Evolutionary conservation across 2,329 filamentous ascomycete species (phyloP).

Genomic region (Magnaporthiopsis incrustans): DNA sequence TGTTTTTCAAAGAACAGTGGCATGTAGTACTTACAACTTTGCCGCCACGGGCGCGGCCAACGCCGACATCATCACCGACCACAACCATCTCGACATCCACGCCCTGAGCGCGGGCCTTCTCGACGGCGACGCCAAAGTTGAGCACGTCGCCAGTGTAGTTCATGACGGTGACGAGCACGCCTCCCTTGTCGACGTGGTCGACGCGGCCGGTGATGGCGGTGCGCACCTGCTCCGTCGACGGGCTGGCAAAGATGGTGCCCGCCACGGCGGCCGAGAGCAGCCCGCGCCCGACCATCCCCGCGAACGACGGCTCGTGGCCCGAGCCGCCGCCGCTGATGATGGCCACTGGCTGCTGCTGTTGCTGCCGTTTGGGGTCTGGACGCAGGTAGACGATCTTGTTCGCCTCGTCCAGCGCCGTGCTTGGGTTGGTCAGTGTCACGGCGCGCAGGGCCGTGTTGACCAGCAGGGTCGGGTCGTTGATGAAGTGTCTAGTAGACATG

Average conservation of each 20-base stretch:
- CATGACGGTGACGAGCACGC: constrained; percentile 87
- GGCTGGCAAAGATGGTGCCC: constrained; percentile 74
- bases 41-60: constrained; percentile 72
- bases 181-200: constrained; percentile 42
- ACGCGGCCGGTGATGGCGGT: constrained; percentile 67
- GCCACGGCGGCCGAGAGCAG: constrained; percentile 75
- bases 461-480: constrained; percentile 73
- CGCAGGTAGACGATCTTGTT: constrained; percentile 82
- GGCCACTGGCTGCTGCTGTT: constrained; percentile 58
- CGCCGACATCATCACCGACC: constrained; percentile 86
- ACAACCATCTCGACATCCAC: constrained; percentile 80
- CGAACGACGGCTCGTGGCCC: constrained; percentile 85
- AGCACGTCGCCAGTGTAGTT: constrained; percentile 88
- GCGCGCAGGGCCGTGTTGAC: constrained; percentile 70
- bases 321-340: constrained; percentile 83
- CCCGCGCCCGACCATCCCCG: constrained; percentile 74
- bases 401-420: constrained; percentile 64
- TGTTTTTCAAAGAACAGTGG: neutral
- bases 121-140: constrained; percentile 89
- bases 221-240: constrained; percentile 71
- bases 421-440: constrained; percentile 77
- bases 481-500: constrained; percentile 69
- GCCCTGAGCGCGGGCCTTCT: constrained; percentile 79
- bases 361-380: constrained; percentile 33
- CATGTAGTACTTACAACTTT: constrained; percentile 52